Evolutionary conservation across 768 basidiomycete genomes (phyloP).

Genomic region (Trametes maxima): DNA sequence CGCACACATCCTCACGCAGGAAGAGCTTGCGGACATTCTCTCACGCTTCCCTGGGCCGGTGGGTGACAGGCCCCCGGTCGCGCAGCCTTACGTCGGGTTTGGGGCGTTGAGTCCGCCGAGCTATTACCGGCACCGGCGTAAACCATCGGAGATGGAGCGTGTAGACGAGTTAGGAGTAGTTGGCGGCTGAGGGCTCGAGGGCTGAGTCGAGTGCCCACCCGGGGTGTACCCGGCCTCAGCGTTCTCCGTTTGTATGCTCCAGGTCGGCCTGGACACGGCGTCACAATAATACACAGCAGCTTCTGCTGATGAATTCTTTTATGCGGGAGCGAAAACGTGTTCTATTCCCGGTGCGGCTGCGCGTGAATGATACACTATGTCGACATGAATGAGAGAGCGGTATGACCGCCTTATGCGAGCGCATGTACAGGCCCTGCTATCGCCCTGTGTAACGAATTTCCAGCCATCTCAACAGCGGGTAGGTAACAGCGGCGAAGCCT

Average conservation of each 20-base stretch:
- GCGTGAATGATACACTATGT: neutral
- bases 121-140: slow-evolving; percentile 12
- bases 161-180: slow-evolving; percentile 16
- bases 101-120: slow-evolving; percentile 15
- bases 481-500: slow-evolving; percentile 48
- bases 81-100: neutral
- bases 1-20: slow-evolving; percentile 14
- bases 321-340: neutral
- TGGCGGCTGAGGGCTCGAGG: neutral
- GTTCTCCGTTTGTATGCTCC: neutral
- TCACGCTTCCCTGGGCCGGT: slow-evolving; percentile 5
- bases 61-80: neutral
- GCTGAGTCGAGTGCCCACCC: neutral
- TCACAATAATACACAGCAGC: too few relatives aligned
- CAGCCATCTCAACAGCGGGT: slow-evolving; percentile 49
- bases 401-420: neutral
- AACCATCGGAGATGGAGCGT: neutral
- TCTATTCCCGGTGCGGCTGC: neutral
- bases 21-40: slow-evolving; percentile 18
- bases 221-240: neutral
- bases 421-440: slow-evolving; percentile 18
- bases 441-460: slow-evolving; percentile 49
- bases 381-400: neutral
- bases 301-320: neutral
- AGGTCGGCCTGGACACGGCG: too few relatives aligned